phyloP scores from a whole-genome alignment of 331 rosid species.

The Quercus lobata region DNA sequence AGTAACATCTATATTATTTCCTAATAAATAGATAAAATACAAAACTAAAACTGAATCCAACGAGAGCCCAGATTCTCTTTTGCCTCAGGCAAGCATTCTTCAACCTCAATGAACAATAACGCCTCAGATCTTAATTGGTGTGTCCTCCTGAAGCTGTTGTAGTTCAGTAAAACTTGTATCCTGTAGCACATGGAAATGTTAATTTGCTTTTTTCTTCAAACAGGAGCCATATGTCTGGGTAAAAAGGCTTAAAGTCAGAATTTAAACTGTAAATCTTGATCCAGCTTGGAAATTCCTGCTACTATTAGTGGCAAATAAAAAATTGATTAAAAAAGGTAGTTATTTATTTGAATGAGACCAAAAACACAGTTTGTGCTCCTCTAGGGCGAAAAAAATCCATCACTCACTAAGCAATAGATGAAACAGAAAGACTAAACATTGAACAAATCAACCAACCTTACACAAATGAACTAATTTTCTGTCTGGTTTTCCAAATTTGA shows the following conservation, averaged over 20 bases:
- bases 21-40: background rate
- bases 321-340: background rate
- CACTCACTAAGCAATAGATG: background rate
- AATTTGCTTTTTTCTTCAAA: background rate
- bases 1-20: background rate
- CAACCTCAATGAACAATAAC: background rate
- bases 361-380: background rate
- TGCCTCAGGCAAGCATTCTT: background rate
- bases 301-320: background rate
- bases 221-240: background rate
- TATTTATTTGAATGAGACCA: background rate
- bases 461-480: constrained; percentile 25
- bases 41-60: background rate
- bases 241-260: background rate
- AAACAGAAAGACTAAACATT: background rate
- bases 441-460: constrained; percentile 28
- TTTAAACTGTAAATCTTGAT: background rate
- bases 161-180: background rate
- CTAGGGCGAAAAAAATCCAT: background rate
- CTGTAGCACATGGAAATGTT: background rate
- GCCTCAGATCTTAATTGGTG: background rate
- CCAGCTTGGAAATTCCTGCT: background rate
- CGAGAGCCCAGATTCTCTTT: constrained; percentile 1
- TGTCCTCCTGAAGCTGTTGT: background rate
- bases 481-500: constrained; percentile 43